phyloP scores from a whole-genome alignment of 495 filamentous ascomycete species.

The Trypethelium eluteriae region DNA sequence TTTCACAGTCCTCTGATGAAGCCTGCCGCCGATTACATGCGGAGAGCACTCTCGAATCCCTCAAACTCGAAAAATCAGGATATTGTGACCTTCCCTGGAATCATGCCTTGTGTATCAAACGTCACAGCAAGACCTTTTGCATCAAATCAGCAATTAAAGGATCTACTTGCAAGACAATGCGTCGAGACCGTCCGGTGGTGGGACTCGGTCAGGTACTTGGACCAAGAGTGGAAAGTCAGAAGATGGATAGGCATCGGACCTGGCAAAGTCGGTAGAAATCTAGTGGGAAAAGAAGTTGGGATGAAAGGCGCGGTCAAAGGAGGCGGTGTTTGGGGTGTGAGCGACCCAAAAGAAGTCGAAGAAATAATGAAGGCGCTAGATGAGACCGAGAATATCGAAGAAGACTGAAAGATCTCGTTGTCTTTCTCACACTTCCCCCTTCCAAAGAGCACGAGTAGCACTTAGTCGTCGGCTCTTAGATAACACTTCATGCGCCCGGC shows the following conservation, averaged over 20 bases:
- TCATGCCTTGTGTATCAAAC: constrained; percentile 76
- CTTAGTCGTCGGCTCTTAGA: neutral
- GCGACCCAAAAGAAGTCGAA: constrained; percentile 72
- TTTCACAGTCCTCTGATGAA: constrained; percentile 93
- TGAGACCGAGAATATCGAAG: constrained; percentile 55
- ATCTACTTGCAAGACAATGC: constrained; percentile 66
- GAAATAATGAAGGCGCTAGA: constrained; percentile 64
- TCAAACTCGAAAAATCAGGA: constrained; percentile 43
- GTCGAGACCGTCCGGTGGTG: constrained; percentile 91
- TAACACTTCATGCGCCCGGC: neutral
- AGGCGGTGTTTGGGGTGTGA: constrained; percentile 90
- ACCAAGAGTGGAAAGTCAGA: constrained; percentile 73
- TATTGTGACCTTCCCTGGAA: constrained; percentile 61
- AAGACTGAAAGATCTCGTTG: constrained; percentile 27
- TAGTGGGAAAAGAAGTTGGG: constrained; percentile 93
- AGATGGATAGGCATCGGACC: constrained; percentile 93
- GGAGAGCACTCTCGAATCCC: constrained; percentile 47
- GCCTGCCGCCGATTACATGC: constrained; percentile 69
- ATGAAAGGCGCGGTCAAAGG: constrained; percentile 77
- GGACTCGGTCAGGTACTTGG: constrained; percentile 82
- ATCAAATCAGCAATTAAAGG: constrained; percentile 62
- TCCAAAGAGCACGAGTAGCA: no score
- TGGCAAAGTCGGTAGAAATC: constrained; percentile 85
- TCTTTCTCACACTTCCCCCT: neutral
- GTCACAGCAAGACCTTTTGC: constrained; percentile 71